phyloP scores from a whole-genome alignment of 2,329 filamentous ascomycete species.

The Bipolaris cookei region DNA sequence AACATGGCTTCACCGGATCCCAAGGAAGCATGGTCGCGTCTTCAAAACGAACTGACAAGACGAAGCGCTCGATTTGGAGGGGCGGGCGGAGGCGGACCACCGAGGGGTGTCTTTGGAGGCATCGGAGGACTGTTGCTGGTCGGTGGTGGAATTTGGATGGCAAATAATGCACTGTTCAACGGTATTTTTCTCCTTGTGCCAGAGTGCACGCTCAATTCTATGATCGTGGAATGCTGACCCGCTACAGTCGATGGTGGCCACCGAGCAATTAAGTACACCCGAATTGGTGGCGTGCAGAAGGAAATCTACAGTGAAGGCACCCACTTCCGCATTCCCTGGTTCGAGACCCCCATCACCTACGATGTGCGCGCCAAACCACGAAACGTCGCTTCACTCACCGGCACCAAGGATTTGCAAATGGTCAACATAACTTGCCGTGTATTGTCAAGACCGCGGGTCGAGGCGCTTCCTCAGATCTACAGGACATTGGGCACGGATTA shows the following conservation, averaged over 20 bases:
- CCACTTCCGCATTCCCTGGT: constrained; percentile 92
- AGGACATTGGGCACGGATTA: constrained; percentile 94
- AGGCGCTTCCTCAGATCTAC: constrained; percentile 95
- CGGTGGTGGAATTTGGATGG: constrained; percentile 60
- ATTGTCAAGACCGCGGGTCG: constrained; percentile 85
- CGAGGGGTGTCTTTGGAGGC: constrained; percentile 62
- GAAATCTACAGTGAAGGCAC: constrained; percentile 99
- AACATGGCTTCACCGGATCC: constrained; percentile 59
- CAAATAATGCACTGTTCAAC: constrained; percentile 72
- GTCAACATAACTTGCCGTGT: constrained; percentile 99
- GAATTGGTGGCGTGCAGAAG: constrained; percentile 89
- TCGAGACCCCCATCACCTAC: constrained; percentile 95
- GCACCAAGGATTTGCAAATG: constrained; percentile 99
- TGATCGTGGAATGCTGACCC: constrained; percentile 25
- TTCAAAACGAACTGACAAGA: constrained; percentile 66
- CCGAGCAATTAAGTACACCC: constrained; percentile 97
- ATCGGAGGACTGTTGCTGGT: constrained; percentile 61
- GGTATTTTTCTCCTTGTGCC: constrained; percentile 52
- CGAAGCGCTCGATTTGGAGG: constrained; percentile 55
- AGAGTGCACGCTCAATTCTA: background rate
- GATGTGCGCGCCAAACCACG: constrained; percentile 97
- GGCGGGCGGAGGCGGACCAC: constrained; percentile 55
- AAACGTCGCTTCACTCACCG: constrained; percentile 94
- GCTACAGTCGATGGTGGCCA: constrained; percentile 89
- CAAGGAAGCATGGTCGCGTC: constrained; percentile 69